Evolutionary conservation across 768 basidiomycete species (phyloP), one percentile per base, ranked within the genome.

Genomic region (Candolleomyces aberdarensis): DNA sequence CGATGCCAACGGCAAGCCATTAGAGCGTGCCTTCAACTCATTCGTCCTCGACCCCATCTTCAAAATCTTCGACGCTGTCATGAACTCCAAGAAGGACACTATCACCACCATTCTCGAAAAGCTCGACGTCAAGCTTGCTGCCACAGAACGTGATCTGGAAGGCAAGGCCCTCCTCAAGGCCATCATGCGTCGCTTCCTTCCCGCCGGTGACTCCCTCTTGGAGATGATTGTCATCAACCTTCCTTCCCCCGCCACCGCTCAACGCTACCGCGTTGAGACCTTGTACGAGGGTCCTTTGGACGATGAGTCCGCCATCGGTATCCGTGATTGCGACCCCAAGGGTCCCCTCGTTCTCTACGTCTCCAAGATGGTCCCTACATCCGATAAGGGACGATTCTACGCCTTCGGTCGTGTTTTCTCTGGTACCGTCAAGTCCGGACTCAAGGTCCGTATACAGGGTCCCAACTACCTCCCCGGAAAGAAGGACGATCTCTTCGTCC

Each of bases 181-280:
- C 68, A 76, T 98, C 78, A 98, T 99, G 97, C 91, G 95, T 78
- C 97, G 96, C 80, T 99, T 98, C 91, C 83, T 98, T 67, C 97
- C 97, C 72, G 97, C 97, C 64, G 97, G 97, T 71, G 97, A 99
- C 78, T 90, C 96, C 50, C 88, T 99, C 68, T 75, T 99, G 79
- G 97, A 98, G 85, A 99, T 99, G 97, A 98, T 98, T 77, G 95
- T 98, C 83, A 93, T 99, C 78, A 94, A 98, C 81, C 88, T 99
- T 65, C 96, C 97, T 49, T 99, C 97, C 22, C 96, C 96, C 60
- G 88, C 87, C 60, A 98, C 96, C 64, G 97, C 97, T 63, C 97
- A 99, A 78, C 86, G 90, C 58, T 98, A 98, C 80, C 96, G 97
- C 84, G 96, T 97, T 59, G 95, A 98, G 84, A 98, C 97, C 67